phyloP scores from a whole-genome alignment of 768 basidiomycete species.

The Collybia nuda region DNA sequence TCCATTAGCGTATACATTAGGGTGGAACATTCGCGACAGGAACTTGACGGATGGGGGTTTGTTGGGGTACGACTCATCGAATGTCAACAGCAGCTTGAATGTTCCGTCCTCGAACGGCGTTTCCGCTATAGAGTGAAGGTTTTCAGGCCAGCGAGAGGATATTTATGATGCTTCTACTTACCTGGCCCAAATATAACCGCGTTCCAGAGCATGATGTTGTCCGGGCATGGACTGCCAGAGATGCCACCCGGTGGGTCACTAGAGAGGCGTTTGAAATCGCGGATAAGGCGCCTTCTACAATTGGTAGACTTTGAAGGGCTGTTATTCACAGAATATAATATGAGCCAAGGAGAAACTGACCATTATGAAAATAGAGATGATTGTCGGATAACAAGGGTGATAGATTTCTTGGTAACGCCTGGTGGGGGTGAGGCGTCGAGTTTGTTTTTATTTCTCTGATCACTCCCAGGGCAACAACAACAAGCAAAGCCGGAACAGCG shows the following conservation, averaged over 20 bases:
- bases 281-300: conserved; percentile 92
- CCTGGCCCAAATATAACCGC: conserved; percentile 99
- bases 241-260: conserved; percentile 95
- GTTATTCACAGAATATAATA: background rate
- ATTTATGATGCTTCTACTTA: conserved; percentile 35
- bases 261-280: conserved; percentile 95
- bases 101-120: conserved; percentile 99
- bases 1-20: conserved; percentile 97
- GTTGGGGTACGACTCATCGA: conserved; percentile 98
- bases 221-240: conserved; percentile 94
- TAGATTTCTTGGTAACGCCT: background rate
- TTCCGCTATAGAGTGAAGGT: conserved; percentile 58
- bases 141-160: background rate
- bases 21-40: conserved; percentile 97
- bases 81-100: conserved; percentile 92
- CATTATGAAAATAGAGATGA: background rate
- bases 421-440: background rate
- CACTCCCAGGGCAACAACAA: background rate
- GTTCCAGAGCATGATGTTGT: conserved; percentile 99
- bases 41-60: conserved; percentile 98
- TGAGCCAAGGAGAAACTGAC: background rate
- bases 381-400: background rate
- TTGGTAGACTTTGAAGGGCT: conserved; percentile 74
- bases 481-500: background rate
- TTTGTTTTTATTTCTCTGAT: background rate